These are phyloP conservation scores for Ophioceras dolichostomum DNA, from an alignment of 2,329 filamentous ascomycete species.

Conservation along the genomic window DNA sequence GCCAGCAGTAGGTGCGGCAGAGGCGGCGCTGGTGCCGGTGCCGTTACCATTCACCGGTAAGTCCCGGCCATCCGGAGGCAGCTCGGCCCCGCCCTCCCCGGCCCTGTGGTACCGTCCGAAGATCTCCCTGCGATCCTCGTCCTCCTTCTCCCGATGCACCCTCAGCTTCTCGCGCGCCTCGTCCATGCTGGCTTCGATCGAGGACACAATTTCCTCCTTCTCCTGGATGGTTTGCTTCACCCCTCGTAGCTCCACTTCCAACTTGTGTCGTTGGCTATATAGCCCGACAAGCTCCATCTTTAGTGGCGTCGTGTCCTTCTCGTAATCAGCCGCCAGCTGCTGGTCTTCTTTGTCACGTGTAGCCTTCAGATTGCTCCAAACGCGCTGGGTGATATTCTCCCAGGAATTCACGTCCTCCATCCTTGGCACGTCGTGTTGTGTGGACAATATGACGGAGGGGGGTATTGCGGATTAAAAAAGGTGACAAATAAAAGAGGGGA, in stretches of 20 bases:
- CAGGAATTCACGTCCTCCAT: no score
- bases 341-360: conserved; percentile 14
- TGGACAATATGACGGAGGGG: no score
- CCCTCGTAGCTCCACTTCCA: conserved; percentile 23
- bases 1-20: no score
- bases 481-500: neutral
- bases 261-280: conserved; percentile 20
- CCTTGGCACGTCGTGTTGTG: no score
- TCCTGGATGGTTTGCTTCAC: conserved; percentile 11
- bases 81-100: no score
- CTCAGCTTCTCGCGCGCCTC: conserved; percentile 4
- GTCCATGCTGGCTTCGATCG: conserved; percentile 7
- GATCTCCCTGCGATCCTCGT: conserved; percentile 2
- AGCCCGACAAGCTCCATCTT: conserved; percentile 21
- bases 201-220: conserved; percentile 5
- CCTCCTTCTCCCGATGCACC: conserved; percentile 6
- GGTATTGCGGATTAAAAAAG: neutral
- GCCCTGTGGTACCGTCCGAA: no score
- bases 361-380: conserved; percentile 10
- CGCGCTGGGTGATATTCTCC: conserved; percentile 23
- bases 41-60: no score
- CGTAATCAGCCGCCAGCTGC: conserved; percentile 18
- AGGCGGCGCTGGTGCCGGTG: no score
- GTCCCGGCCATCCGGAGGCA: no score
- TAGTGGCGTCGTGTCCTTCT: conserved; percentile 14